A percentile compares a stretch with the other conserved stretches of the same genome.
These are phyloP conservation scores for Fraxinus angustifolia DNA, from an alignment of 305 asterid genomes.

Conservation along the genomic window DNA sequence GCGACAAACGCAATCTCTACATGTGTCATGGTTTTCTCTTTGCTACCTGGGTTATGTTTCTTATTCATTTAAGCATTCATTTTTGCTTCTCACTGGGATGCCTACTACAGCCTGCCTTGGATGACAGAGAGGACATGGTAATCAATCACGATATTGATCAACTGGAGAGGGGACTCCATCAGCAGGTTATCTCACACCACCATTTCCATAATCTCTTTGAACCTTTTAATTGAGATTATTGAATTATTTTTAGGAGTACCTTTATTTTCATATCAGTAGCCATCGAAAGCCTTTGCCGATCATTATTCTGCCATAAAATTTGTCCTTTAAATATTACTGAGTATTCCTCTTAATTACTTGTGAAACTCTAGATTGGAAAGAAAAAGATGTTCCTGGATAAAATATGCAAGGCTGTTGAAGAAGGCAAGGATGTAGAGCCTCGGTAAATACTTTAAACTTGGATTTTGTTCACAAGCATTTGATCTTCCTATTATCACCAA, in stretches of 20 bases:
- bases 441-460: slow-evolving; percentile 40
- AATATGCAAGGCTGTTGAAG: slow-evolving; percentile 51
- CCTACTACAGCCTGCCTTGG: slow-evolving; percentile 68
- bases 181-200: slow-evolving; percentile 48
- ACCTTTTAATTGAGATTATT: background rate
- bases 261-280: background rate
- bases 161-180: slow-evolving; percentile 57
- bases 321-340: background rate
- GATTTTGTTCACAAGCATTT: slow-evolving; percentile 11
- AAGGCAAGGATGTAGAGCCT: slow-evolving; percentile 40
- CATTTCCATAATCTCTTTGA: background rate
- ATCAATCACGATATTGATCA: slow-evolving; percentile 60
- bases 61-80: background rate
- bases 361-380: slow-evolving; percentile 46
- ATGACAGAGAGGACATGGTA: slow-evolving; percentile 71
- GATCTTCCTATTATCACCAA: slow-evolving; percentile 7
- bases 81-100: slow-evolving; percentile 18
- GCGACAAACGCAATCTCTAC: background rate
- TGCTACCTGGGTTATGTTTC: background rate
- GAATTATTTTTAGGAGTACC: background rate
- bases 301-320: background rate
- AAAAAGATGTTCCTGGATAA: slow-evolving; percentile 58
- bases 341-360: slow-evolving; percentile 17
- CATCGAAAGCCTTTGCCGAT: background rate
- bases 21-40: background rate